phyloP scores from a whole-genome alignment of 768 basidiomycete genomes.

The Amanita inopinata region DNA sequence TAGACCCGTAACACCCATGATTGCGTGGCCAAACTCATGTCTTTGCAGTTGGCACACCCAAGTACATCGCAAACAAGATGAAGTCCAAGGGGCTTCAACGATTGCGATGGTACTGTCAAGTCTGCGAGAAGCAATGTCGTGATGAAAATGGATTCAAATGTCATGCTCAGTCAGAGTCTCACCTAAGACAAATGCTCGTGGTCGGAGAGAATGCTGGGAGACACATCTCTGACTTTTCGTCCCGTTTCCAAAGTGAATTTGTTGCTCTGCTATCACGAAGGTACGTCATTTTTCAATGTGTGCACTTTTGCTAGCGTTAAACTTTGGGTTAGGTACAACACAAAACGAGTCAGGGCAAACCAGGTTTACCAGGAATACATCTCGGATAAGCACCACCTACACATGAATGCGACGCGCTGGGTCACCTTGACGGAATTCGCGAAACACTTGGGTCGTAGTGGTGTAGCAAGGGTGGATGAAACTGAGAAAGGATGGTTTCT shows the following conservation, averaged over 20 bases:
- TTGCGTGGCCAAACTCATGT: not conserved
- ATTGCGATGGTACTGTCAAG: constrained; percentile 97
- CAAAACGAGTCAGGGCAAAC: constrained; percentile 91
- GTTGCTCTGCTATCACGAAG: constrained; percentile 82
- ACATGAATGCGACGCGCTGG: constrained; percentile 99
- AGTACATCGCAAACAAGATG: constrained; percentile 91
- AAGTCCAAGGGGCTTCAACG: constrained; percentile 95
- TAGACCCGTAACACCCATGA: not conserved
- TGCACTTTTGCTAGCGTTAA: constrained; percentile 1
- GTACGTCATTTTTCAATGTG: constrained; percentile 26
- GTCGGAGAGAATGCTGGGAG: constrained; percentile 90
- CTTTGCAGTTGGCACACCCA: constrained; percentile 69
- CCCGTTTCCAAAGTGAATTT: constrained; percentile 86
- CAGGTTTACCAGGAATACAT: constrained; percentile 98
- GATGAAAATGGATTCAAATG: constrained; percentile 99
- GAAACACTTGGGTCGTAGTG: constrained; percentile 79
- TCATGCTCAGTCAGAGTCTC: constrained; percentile 79
- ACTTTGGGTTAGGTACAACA: constrained; percentile 56
- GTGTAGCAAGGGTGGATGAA: constrained; percentile 90
- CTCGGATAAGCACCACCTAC: constrained; percentile 83
- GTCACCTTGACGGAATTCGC: constrained; percentile 94
- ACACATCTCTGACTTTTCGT: constrained; percentile 87
- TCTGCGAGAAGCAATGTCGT: constrained; percentile 97
- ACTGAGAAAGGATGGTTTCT: constrained; percentile 99
- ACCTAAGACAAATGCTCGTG: constrained; percentile 94